Evolutionary conservation across 1,284 basidiomycete species (phyloP), one percentile per base, ranked within the genome.

Genomic region (Apiotrichum akiyoshidainum): DNA sequence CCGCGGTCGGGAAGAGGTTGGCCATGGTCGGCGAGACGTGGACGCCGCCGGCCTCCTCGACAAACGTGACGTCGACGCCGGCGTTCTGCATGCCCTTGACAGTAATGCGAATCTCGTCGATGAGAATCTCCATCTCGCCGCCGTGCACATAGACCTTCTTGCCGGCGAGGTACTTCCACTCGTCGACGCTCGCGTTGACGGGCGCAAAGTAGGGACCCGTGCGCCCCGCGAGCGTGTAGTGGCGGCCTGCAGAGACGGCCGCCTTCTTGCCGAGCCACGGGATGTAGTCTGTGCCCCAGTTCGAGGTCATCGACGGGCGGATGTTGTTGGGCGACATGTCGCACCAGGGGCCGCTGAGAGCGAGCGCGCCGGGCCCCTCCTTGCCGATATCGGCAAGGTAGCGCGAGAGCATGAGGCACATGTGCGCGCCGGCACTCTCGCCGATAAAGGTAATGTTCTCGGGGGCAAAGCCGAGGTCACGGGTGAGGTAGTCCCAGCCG

Each of bases 401-500:
- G 34, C 60, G 56, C 31, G 55, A 49, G 26, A 65, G 46, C 3
- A 54, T 34, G 37, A 65, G 63, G 9, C 40, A 46, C 13, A 61
- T 50, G 51, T 65, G 56, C 4, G 41, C 63, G 22, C 63, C 63
- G 0, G 63, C 63, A n/a, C 59, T 61, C 53, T 65, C 59, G 47
- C 63, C 63, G 12, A 39, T 26, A 4, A 65, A 40, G 17, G 61
- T 39, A 54, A 65, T 54, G 17, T 49, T 50, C 16, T 48, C 21
- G 1, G 63, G 60, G 12, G 34, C 41, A n/a, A 65, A 61, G 8
- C 58, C 57, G 14, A 65, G 57, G 6, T 37, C 48, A 11, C 22
- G 21, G 5, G 53, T 55, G 13, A 61, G 50, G 33, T 65, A 59
- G 17, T 50, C 34, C 63, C 59, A 65, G 22, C 58, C 60, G 14